A percentile compares a stretch with the other conserved stretches of the same genome.
Evolutionary conservation across 2,329 filamentous ascomycete genomes (phyloP).

Genomic region (Teratosphaeria viscida): DNA sequence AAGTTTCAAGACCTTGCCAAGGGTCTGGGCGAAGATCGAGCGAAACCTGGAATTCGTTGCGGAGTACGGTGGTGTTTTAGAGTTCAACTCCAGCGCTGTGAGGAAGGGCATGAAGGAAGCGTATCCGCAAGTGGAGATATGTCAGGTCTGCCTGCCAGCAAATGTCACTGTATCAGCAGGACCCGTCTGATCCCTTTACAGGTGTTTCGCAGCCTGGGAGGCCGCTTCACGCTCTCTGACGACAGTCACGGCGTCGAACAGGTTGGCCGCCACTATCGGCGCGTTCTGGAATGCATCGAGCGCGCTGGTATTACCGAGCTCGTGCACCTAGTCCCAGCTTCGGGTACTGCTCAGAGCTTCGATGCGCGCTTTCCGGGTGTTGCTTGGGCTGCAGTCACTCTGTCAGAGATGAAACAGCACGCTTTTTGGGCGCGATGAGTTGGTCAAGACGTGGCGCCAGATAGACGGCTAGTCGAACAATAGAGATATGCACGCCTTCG

Average conservation of each 20-base stretch:
- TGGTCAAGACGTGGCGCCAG: background rate
- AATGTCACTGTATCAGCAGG: background rate
- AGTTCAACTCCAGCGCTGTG: slow-evolving; percentile 79
- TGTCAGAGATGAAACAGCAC: slow-evolving; percentile 12
- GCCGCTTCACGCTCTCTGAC: slow-evolving; percentile 83
- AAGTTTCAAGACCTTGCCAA: slow-evolving; percentile 31
- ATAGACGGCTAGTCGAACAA: background rate
- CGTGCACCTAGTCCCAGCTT: slow-evolving; percentile 26
- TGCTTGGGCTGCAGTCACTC: slow-evolving; percentile 12
- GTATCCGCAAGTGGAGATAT: slow-evolving; percentile 72
- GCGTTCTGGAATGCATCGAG: slow-evolving; percentile 60
- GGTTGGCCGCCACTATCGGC: slow-evolving; percentile 72
- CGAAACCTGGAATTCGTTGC: slow-evolving; percentile 65
- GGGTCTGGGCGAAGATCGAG: slow-evolving; percentile 62
- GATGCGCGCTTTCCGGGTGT: slow-evolving; percentile 25
- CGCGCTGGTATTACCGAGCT: slow-evolving; percentile 54
- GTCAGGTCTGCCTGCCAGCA: slow-evolving; percentile 46
- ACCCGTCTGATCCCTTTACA: slow-evolving; percentile 10
- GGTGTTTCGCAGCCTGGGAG: slow-evolving; percentile 35
- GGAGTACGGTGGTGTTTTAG: slow-evolving; percentile 69
- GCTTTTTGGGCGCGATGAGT: slow-evolving; percentile 10
- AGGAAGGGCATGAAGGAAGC: slow-evolving; percentile 85
- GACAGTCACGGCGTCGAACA: slow-evolving; percentile 87
- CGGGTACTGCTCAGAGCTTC: slow-evolving; percentile 13
- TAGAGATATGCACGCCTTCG: background rate